Conservation (phyloP, 2,329 filamentous ascomycete genomes). For the Aspergillus sp. region DNA sequence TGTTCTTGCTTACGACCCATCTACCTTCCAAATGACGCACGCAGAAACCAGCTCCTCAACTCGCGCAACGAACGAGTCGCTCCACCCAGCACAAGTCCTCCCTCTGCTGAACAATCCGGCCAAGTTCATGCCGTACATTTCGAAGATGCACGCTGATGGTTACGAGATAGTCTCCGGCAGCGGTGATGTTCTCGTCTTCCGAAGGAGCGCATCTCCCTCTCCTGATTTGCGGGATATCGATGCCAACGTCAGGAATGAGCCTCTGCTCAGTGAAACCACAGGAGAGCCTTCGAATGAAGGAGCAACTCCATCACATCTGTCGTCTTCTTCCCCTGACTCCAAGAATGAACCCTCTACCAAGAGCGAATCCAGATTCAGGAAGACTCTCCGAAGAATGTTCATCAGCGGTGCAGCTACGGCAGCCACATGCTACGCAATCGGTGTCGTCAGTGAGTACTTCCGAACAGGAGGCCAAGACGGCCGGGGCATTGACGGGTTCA, state of each 20-base stretch:
- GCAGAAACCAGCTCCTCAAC: constrained; percentile 34
- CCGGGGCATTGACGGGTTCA: constrained; percentile 38
- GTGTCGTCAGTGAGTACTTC: constrained; percentile 42
- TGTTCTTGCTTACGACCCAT: constrained; percentile 40
- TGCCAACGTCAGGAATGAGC: constrained; percentile 3
- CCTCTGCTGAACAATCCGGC: constrained; percentile 38
- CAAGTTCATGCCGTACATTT: constrained; percentile 43
- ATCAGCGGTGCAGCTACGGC: constrained; percentile 35
- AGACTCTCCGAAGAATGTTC: constrained; percentile 32
- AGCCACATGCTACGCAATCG: constrained; percentile 41
- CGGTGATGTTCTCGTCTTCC: constrained; percentile 42
- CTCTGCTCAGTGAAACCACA: constrained; percentile 1
- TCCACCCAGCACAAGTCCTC: constrained; percentile 35
- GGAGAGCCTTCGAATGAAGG: not conserved
- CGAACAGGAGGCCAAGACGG: constrained; percentile 41
- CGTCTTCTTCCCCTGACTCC: not conserved
- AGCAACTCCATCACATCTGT: no score
- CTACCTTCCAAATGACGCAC: constrained; percentile 26
- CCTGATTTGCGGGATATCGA: not conserved
- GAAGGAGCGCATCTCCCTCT: constrained; percentile 13
- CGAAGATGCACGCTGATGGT: constrained; percentile 36
- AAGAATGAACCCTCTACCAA: constrained; percentile 1
- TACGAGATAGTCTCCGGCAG: constrained; percentile 44
- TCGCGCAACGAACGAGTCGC: constrained; percentile 21
- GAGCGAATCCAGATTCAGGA: constrained; percentile 15